Evolutionary conservation across 352 stramenopile species (phyloP).

Genomic region (Blastocystis sp.): DNA sequence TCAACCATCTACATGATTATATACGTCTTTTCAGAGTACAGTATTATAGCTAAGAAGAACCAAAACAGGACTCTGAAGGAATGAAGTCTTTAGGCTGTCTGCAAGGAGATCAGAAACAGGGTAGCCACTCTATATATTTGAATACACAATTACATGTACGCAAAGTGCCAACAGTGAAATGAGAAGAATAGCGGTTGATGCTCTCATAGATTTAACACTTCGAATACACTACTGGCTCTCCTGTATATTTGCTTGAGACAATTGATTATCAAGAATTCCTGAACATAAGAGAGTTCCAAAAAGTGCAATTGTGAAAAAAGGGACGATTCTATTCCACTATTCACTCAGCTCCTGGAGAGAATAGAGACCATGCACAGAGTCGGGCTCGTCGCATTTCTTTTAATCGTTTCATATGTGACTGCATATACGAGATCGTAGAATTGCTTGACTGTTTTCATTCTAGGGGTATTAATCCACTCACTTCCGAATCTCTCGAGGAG

Average conservation of each 20-base stretch:
- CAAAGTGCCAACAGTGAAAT: neutral
- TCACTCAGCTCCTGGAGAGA: neutral
- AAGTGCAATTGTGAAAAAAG: no score
- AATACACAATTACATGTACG: neutral
- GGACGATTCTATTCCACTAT: no score
- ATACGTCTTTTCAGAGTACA: neutral
- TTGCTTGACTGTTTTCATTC: neutral
- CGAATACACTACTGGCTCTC: neutral
- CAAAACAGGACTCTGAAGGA: constrained; percentile 1
- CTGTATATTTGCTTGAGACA: neutral
- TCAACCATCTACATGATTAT: neutral
- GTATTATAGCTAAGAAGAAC: constrained; percentile 15
- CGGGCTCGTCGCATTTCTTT: neutral
- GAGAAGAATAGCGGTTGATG: neutral
- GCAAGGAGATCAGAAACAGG: neutral
- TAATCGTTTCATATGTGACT: neutral
- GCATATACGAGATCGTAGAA: neutral
- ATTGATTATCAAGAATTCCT: neutral
- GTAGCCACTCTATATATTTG: neutral
- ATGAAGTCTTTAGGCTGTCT: neutral
- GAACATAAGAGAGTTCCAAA: neutral
- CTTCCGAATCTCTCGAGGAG: neutral
- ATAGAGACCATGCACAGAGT: neutral
- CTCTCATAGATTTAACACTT: neutral
- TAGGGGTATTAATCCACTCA: constrained; percentile 44